Conservation (phyloP, 83 land plant species). For the Isoetes engelmannii region DNA sequence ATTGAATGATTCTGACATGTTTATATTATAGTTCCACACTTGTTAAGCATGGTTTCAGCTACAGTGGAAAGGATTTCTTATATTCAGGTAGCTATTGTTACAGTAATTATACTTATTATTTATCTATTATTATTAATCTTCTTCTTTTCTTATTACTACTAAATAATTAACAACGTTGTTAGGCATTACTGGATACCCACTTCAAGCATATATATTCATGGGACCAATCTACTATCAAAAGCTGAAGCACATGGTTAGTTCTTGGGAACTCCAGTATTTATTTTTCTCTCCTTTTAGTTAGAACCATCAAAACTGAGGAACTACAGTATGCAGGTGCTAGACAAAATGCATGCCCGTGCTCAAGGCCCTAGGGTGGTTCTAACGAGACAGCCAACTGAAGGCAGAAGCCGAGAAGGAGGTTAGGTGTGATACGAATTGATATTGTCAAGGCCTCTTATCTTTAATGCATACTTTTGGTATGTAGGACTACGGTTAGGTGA, state of each 20-base stretch:
- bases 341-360: conserved; percentile 98
- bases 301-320: too few relatives aligned
- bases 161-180: conserved; percentile 3
- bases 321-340: conserved; percentile 63
- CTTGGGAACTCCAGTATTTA: background rate
- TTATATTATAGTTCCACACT: conserved; percentile 60
- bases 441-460: too few relatives aligned
- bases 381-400: conserved; percentile 98
- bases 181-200: conserved; percentile 88
- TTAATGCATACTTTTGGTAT: too few relatives aligned
- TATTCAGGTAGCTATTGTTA: conserved; percentile 99
- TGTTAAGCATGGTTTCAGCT: conserved; percentile 85
- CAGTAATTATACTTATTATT: too few relatives aligned
- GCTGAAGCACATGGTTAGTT: conserved; percentile 88
- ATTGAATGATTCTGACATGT: too few relatives aligned
- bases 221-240: conserved; percentile 98
- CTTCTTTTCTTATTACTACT: background rate
- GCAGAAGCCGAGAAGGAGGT: conserved; percentile 98
- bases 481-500: conserved; percentile 89
- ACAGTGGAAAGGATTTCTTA: conserved; percentile 88
- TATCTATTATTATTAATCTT: background rate
- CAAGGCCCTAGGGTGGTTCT: conserved; percentile 81
- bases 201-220: conserved; percentile 97
- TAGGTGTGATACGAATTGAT: too few relatives aligned
- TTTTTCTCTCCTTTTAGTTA: conserved; percentile 1